These are phyloP conservation scores for Otatea glauca DNA, from an alignment of 176 grass and related monocot species.

Conservation along the genomic window DNA sequence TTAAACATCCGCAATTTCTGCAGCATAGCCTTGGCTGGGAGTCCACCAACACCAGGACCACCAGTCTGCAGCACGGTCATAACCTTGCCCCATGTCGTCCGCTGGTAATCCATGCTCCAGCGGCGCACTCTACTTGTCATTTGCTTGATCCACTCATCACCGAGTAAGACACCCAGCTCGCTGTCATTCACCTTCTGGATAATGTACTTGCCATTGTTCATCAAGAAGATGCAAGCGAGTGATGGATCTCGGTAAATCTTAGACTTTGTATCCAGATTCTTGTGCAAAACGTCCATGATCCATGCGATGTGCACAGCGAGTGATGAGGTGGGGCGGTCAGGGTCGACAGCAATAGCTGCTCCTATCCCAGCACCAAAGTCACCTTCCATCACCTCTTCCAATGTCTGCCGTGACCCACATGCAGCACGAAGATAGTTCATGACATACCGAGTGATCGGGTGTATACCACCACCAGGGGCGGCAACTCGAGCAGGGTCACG, in stretches of 20 bases:
- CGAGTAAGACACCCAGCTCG: constrained; percentile 75
- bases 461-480: constrained; percentile 65
- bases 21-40: constrained; percentile 51
- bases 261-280: constrained; percentile 83
- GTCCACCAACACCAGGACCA: constrained; percentile 53
- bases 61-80: constrained; percentile 67
- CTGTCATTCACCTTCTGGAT: constrained; percentile 88
- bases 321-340: constrained; percentile 81
- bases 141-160: constrained; percentile 89
- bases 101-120: constrained; percentile 84
- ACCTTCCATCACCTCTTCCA: constrained; percentile 94
- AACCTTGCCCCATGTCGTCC: constrained; percentile 80
- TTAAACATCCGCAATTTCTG: constrained; percentile 91
- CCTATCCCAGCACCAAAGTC: constrained; percentile 53
- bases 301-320: constrained; percentile 86
- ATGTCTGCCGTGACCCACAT: constrained; percentile 73
- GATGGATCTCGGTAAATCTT: constrained; percentile 80
- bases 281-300: constrained; percentile 97
- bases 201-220: constrained; percentile 92
- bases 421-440: constrained; percentile 96
- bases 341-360: constrained; percentile 51
- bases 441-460: constrained; percentile 94
- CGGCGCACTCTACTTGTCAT: constrained; percentile 75
- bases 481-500: constrained; percentile 77
- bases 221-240: constrained; percentile 77